Conservation (phyloP, 768 basidiomycete genomes). For the Leucocoprinus birnbaumii region DNA sequence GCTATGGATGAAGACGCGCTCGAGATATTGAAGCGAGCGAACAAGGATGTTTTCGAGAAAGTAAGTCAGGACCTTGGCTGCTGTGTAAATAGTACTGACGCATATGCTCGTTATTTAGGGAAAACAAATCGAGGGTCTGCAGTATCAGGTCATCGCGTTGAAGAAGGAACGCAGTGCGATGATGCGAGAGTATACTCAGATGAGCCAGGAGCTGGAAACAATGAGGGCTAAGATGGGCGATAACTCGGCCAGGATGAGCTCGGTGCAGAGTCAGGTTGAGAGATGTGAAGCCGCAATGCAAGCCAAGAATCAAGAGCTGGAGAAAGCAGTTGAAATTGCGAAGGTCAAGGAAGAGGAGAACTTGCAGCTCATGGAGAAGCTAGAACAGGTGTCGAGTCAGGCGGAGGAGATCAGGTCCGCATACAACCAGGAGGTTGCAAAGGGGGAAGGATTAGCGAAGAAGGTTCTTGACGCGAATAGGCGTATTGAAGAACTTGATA, state of each 20-base stretch:
- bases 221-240: background rate
- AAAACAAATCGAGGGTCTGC: background rate
- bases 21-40: constrained; percentile 3
- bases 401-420: background rate
- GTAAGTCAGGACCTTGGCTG: background rate
- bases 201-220: background rate
- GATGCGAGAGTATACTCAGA: background rate
- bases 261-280: background rate
- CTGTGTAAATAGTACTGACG: constrained; percentile 1
- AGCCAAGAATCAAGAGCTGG: background rate
- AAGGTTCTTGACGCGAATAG: background rate
- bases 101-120: background rate
- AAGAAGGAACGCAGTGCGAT: background rate
- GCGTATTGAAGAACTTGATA: background rate
- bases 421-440: constrained; percentile 3
- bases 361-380: background rate
- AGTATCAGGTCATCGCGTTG: constrained; percentile 6
- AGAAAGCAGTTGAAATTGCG: background rate
- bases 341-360: constrained; percentile 3
- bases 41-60: constrained; percentile 2
- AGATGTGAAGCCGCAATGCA: background rate
- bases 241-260: background rate
- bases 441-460: background rate
- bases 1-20: background rate
- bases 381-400: background rate